These are phyloP conservation scores for Phylloporus arenicola DNA, from an alignment of 768 basidiomycete species.

Conservation along the genomic window DNA sequence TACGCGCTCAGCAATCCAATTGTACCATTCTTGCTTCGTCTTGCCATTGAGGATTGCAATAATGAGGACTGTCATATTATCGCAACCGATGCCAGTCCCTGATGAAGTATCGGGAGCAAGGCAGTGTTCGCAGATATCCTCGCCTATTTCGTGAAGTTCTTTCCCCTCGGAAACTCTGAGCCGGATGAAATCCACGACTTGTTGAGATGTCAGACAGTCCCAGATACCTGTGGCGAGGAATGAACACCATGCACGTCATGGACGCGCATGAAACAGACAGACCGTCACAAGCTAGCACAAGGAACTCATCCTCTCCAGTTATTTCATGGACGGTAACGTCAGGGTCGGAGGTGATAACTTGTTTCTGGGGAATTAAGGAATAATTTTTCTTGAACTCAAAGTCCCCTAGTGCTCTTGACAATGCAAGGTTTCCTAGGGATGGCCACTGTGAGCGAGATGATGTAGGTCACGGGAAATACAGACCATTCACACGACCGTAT, in stretches of 20 bases:
- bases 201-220: constrained; percentile 94
- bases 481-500: constrained; percentile 95
- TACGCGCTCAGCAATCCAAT: constrained; percentile 83
- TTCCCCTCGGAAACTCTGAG: constrained; percentile 75
- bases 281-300: constrained; percentile 98
- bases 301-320: constrained; percentile 88
- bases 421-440: constrained; percentile 79
- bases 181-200: constrained; percentile 85
- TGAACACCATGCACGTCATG: constrained; percentile 1
- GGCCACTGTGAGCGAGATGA: neutral
- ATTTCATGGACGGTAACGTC: constrained; percentile 81
- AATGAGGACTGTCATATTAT: constrained; percentile 97
- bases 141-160: constrained; percentile 76
- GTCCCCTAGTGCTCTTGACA: constrained; percentile 93
- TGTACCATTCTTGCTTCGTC: constrained; percentile 89
- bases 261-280: constrained; percentile 16
- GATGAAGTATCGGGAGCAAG: constrained; percentile 90
- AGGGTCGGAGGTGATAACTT: constrained; percentile 93
- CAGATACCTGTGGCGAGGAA: constrained; percentile 71
- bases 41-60: constrained; percentile 83
- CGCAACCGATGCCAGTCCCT: constrained; percentile 91
- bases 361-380: constrained; percentile 72
- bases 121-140: constrained; percentile 88
- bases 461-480: constrained; percentile 7
- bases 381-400: constrained; percentile 99